Conservation (phyloP, 441 rosid genomes). For the Geranium incanum region DNA sequence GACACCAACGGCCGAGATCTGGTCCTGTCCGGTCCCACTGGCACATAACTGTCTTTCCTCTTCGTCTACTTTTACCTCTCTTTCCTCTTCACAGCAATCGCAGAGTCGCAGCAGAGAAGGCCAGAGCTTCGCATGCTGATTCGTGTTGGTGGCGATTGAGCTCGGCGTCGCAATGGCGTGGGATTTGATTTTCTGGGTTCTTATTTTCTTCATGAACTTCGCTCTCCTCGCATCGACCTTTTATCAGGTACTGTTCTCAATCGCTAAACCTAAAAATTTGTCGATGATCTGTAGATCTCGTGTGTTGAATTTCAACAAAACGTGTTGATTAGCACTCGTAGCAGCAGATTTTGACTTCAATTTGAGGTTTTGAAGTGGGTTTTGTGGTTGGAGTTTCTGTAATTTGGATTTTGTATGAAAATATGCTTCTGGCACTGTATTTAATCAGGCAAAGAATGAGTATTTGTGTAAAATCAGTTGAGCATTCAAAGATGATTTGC, state of each 20-base stretch:
- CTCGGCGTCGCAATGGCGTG: conserved; percentile 33
- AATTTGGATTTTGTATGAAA: neutral
- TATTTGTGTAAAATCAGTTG: neutral
- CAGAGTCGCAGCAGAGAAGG: neutral
- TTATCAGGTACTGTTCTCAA: conserved; percentile 37
- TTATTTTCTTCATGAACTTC: conserved; percentile 38
- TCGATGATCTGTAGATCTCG: neutral
- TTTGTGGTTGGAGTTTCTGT: neutral
- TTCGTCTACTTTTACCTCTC: neutral
- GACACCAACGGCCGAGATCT: too few species aligned
- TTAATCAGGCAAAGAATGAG: neutral
- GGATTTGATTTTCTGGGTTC: conserved; percentile 52
- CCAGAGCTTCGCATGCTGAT: neutral
- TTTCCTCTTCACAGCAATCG: neutral
- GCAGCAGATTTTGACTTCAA: neutral
- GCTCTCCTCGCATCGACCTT: conserved; percentile 50
- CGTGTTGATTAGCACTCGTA: neutral
- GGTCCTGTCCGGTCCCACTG: too few species aligned
- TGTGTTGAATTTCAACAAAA: neutral
- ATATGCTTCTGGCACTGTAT: neutral
- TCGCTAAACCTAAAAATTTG: neutral
- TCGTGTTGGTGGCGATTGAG: neutral
- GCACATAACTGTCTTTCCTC: neutral
- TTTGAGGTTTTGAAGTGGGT: neutral
- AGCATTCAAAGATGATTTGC: neutral